phyloP scores from a whole-genome alignment of 192 early-diverging fungal species.

The Phlyctochytrium bullatum region DNA sequence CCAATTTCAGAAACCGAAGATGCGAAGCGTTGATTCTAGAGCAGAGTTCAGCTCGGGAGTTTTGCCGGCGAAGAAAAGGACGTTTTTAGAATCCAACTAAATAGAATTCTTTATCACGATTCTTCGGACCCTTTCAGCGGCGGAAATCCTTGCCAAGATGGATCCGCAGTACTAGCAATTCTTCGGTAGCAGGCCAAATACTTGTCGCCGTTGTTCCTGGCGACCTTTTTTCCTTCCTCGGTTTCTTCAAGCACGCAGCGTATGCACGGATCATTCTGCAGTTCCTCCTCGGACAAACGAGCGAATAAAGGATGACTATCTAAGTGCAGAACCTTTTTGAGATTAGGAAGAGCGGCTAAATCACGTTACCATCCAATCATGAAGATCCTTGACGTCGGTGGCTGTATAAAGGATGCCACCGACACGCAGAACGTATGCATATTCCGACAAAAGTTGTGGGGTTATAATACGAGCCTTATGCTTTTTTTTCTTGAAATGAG shows the following conservation, averaged over 20 bases:
- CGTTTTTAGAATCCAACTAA: no score
- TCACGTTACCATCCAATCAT: slow-evolving; percentile 75
- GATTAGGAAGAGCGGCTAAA: neutral
- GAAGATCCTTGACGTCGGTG: slow-evolving; percentile 86
- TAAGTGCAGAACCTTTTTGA: slow-evolving; percentile 70
- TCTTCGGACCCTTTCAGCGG: neutral
- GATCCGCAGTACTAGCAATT: slow-evolving; percentile 7
- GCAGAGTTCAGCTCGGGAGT: no score
- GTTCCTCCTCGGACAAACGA: slow-evolving; percentile 51
- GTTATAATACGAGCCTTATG: slow-evolving; percentile 98
- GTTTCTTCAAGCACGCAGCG: slow-evolving; percentile 82
- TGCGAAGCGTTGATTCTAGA: no score
- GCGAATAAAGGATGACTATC: slow-evolving; percentile 93
- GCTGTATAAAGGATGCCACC: slow-evolving; percentile 96
- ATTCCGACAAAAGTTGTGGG: slow-evolving; percentile 84
- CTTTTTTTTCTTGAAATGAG: slow-evolving; percentile 98
- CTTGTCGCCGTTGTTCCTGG: slow-evolving; percentile 92
- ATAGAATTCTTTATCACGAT: neutral
- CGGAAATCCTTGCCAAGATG: neutral
- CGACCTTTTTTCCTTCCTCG: slow-evolving; percentile 99
- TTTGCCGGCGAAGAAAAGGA: no score
- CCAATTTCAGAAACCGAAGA: no score
- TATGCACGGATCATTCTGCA: slow-evolving; percentile 81
- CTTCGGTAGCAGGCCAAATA: slow-evolving; percentile 68
- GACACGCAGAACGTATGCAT: slow-evolving; percentile 87